phyloP scores from a whole-genome alignment of 805 yeast species.

The Candida sphagnicola region DNA sequence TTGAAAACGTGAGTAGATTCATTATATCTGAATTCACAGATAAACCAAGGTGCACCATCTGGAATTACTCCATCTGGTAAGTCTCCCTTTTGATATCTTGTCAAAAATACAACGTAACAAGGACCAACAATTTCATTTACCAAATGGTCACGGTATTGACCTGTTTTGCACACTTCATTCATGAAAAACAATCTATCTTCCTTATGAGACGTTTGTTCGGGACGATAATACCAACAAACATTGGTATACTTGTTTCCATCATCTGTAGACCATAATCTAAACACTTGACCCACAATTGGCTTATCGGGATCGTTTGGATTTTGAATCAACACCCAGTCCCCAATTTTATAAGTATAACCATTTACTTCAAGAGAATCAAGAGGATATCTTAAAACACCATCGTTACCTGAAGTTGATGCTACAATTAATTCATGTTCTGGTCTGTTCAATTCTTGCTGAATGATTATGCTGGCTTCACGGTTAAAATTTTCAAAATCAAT shows the following conservation, averaged over 20 bases:
- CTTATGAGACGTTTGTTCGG: constrained; percentile 96
- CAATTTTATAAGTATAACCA: constrained; percentile 74
- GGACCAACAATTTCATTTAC: constrained; percentile 88
- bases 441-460: constrained; percentile 68
- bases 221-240: constrained; percentile 96
- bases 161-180: constrained; percentile 94
- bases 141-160: constrained; percentile 92
- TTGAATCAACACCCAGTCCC: constrained; percentile 89
- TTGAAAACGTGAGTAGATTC: constrained; percentile 88
- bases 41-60: constrained; percentile 77
- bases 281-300: constrained; percentile 92
- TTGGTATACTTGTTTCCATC: constrained; percentile 82
- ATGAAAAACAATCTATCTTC: constrained; percentile 85
- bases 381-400: constrained; percentile 64
- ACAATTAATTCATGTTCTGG: constrained; percentile 74
- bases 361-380: constrained; percentile 69
- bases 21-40: constrained; percentile 93
- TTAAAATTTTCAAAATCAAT: constrained; percentile 65
- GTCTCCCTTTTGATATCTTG: constrained; percentile 92
- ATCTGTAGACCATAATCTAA: constrained; percentile 89
- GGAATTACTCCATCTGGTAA: constrained; percentile 64
- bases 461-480: constrained; percentile 49
- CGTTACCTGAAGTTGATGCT: constrained; percentile 37
- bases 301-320: constrained; percentile 85
- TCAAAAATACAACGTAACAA: constrained; percentile 91